Evolutionary conservation across 2,329 filamentous ascomycete genomes (phyloP).

Genomic region (Botrytis fabae): DNA sequence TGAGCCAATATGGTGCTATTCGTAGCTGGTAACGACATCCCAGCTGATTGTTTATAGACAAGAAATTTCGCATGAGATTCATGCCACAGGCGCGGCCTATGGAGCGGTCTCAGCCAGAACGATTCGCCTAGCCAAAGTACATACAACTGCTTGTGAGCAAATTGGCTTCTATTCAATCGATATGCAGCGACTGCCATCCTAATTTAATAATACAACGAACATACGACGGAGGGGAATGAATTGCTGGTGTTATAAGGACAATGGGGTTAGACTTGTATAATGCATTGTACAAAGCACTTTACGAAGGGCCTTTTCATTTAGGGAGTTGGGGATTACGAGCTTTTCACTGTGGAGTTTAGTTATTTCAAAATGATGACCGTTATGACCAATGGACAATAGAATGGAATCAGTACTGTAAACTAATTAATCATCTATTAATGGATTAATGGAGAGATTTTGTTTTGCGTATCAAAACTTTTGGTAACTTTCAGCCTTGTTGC

Average conservation of each 20-base stretch:
- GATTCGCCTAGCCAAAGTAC: not conserved
- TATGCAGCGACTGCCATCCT: not conserved
- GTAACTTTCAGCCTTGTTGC: constrained; percentile 13
- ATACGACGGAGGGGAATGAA: not conserved
- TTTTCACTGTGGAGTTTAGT: not conserved
- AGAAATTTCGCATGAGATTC: constrained; percentile 44
- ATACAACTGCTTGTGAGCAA: not conserved
- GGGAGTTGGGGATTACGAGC: constrained; percentile 5
- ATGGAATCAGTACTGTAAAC: not conserved
- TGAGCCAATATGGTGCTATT: constrained; percentile 24
- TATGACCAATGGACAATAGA: not conserved
- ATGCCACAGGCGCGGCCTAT: constrained; percentile 38
- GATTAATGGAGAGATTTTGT: not conserved
- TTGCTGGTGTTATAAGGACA: constrained; percentile 6
- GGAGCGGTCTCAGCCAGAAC: not conserved
- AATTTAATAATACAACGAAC: constrained; percentile 22
- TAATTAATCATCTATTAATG: not conserved
- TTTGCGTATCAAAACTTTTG: not conserved
- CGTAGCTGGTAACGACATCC: not conserved
- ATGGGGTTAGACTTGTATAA: constrained; percentile 11
- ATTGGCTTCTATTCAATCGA: constrained; percentile 2
- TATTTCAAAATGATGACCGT: not conserved
- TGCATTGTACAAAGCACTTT: constrained; percentile 3
- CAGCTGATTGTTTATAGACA: constrained; percentile 39
- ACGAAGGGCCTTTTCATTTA: not conserved